Conservation (phyloP, 345 rosid genomes). For the Eutrema yunnanense region DNA sequence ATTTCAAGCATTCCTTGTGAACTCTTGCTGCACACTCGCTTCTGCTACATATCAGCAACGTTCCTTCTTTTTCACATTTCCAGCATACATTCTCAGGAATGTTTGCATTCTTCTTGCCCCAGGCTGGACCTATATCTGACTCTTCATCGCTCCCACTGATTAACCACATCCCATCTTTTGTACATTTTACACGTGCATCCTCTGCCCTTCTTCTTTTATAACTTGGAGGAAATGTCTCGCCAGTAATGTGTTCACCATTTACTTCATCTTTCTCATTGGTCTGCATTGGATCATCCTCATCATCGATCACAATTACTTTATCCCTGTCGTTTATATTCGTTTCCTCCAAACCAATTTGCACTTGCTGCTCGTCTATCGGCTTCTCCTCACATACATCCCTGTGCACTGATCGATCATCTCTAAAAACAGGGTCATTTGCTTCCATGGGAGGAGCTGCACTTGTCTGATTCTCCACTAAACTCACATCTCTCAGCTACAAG, state of each 20-base stretch:
- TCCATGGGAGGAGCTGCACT: conserved; percentile 3
- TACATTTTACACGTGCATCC: conserved; percentile 3
- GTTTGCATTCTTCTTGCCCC: neutral
- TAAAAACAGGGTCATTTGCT: neutral
- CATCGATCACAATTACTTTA: neutral
- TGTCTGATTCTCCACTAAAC: neutral
- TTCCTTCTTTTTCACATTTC: conserved; percentile 21
- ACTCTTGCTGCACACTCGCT: conserved; percentile 16
- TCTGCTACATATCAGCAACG: conserved; percentile 9
- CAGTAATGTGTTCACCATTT: neutral
- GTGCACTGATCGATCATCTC: conserved; percentile 3
- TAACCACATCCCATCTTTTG: conserved; percentile 13
- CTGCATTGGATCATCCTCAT: conserved; percentile 1
- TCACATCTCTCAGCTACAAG: conserved; percentile 17
- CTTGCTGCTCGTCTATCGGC: conserved; percentile 2
- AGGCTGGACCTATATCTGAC: neutral
- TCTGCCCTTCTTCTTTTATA: neutral
- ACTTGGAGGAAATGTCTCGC: neutral
- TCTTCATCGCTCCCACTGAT: conserved; percentile 15
- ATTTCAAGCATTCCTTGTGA: conserved; percentile 17
- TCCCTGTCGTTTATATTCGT: neutral
- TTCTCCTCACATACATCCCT: no score
- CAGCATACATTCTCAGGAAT: conserved; percentile 10
- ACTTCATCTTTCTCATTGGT: neutral
- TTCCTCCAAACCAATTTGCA: neutral